These are phyloP conservation scores for Hypoxylon lienhwacheense DNA, from an alignment of 495 filamentous ascomycete genomes.

Conservation along the genomic window DNA sequence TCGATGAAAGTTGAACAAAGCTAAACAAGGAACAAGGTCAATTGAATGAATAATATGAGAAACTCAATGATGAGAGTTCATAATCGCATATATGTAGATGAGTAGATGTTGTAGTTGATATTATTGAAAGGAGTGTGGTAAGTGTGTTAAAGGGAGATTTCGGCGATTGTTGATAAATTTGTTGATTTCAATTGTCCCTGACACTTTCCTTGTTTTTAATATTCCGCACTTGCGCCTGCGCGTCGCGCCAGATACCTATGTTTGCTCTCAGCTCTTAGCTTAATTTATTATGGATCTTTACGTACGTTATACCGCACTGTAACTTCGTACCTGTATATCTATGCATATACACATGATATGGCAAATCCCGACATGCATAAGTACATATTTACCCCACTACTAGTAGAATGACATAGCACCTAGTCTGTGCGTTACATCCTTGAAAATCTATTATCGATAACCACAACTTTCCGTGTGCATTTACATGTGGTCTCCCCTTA, in stretches of 20 bases:
- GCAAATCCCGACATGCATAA: background rate
- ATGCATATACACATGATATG: background rate
- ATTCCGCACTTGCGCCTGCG: constrained; percentile 1
- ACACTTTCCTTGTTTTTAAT: background rate
- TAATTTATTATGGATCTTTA: background rate
- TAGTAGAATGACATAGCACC: constrained; percentile 8
- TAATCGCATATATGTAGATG: background rate
- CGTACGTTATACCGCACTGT: background rate
- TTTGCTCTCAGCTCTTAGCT: no score
- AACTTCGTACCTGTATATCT: background rate
- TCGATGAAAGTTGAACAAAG: background rate
- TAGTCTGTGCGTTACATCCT: no score
- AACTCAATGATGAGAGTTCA: no score
- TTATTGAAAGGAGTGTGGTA: background rate
- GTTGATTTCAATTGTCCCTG: constrained; percentile 4
- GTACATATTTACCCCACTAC: constrained; percentile 19
- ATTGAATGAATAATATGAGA: no score
- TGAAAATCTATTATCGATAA: constrained; percentile 5
- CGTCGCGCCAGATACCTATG: no score
- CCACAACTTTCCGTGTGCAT: constrained; percentile 5
- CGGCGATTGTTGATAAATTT: constrained; percentile 9
- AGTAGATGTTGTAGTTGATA: background rate
- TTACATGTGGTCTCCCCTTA: constrained; percentile 17
- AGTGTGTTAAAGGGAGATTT: no score
- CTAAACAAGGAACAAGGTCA: background rate